A percentile compares a stretch with the other conserved stretches of the same genome.
Conservation (phyloP, 345 rosid species). For the Sonneratia caseolaris region DNA sequence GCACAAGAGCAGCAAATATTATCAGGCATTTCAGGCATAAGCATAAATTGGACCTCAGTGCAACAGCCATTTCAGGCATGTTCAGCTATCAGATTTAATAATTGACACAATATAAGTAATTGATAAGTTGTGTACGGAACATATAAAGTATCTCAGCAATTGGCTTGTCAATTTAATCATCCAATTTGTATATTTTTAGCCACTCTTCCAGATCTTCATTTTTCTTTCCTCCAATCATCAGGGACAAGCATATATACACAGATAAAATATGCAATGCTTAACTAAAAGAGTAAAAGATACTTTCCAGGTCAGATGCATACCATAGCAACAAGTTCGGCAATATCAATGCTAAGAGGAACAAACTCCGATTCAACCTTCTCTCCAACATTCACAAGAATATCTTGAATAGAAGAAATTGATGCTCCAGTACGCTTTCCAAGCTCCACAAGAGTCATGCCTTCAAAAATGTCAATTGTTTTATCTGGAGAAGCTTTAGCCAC, state of each 20-base stretch:
- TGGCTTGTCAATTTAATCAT: neutral
- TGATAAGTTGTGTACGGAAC: conserved; percentile 11
- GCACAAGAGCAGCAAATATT: neutral
- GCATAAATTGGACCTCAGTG: conserved; percentile 32
- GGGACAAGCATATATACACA: neutral
- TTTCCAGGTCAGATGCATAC: conserved; percentile 20
- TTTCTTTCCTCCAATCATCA: conserved; percentile 12
- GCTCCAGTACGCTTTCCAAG: conserved; percentile 66
- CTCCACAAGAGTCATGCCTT: conserved; percentile 74
- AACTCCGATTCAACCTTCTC: conserved; percentile 69
- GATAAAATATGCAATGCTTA: neutral
- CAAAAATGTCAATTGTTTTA: conserved; percentile 67
- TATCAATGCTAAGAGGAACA: conserved; percentile 65
- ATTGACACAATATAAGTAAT: neutral
- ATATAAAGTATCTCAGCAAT: neutral
- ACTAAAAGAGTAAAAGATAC: neutral
- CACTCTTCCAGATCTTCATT: conserved; percentile 1
- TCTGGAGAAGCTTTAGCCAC: conserved; percentile 33
- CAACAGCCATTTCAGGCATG: neutral
- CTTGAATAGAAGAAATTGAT: conserved; percentile 39
- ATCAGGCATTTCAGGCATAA: neutral
- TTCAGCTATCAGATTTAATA: neutral
- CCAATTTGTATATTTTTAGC: neutral
- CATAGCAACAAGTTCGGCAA: conserved; percentile 83
- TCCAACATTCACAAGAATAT: conserved; percentile 70